These are phyloP conservation scores for Spathaspora hagerdaliae DNA, from an alignment of 805 yeast species.

Conservation along the genomic window DNA sequence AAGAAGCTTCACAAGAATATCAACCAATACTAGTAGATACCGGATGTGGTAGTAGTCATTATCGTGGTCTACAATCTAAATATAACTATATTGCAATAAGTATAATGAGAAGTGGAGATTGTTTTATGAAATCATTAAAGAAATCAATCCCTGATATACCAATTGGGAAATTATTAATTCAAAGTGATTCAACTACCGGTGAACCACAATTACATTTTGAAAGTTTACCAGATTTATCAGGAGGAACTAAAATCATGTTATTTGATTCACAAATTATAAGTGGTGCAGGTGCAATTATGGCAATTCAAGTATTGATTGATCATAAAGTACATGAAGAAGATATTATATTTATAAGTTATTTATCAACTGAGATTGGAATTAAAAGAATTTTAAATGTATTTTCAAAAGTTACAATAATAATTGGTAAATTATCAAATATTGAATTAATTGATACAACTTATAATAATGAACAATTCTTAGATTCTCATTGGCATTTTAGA, in stretches of 20 bases:
- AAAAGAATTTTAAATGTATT: constrained; percentile 72
- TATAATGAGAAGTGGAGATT: constrained; percentile 87
- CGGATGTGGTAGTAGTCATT: constrained; percentile 10
- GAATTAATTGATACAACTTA: constrained; percentile 18
- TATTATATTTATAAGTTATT: constrained; percentile 65
- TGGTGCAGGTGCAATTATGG: constrained; percentile 95
- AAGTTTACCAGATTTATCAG: constrained; percentile 48
- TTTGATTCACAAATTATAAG: constrained; percentile 86
- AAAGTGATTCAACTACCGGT: constrained; percentile 84
- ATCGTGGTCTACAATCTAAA: constrained; percentile 39
- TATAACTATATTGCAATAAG: constrained; percentile 68
- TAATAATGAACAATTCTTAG: constrained; percentile 39
- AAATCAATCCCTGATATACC: constrained; percentile 73
- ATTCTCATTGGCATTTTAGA: constrained; percentile 56
- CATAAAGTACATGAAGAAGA: constrained; percentile 63
- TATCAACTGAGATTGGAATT: constrained; percentile 77
- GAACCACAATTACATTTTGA: constrained; percentile 92
- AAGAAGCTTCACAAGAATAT: constrained; percentile 50
- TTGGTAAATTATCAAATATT: constrained; percentile 57
- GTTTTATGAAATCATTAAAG: constrained; percentile 76
- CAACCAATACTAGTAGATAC: constrained; percentile 27
- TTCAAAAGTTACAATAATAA: constrained; percentile 62
- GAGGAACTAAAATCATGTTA: constrained; percentile 48
- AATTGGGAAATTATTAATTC: constrained; percentile 81
- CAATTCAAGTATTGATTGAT: constrained; percentile 80